A percentile compares a stretch with the other conserved stretches of the same genome.
Conservation (phyloP, 164 flowering plant species). For the Houttuynia cordata region DNA sequence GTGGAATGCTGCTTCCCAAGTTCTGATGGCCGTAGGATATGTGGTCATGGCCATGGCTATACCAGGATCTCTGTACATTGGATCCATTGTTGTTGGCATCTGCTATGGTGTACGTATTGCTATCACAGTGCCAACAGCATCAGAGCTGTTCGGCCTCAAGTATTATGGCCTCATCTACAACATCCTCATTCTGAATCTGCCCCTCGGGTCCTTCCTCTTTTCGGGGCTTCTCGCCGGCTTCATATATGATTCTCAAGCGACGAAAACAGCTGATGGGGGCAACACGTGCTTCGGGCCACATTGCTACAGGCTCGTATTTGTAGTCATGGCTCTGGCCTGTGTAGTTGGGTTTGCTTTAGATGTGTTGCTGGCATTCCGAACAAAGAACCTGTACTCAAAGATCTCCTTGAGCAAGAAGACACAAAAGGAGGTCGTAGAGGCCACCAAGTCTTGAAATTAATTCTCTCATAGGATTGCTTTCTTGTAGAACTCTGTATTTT, state of each 20-base stretch:
- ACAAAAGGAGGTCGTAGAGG: slow-evolving; percentile 3
- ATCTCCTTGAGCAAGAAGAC: slow-evolving; percentile 37
- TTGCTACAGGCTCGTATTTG: slow-evolving; percentile 66
- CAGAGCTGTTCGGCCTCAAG: slow-evolving; percentile 87
- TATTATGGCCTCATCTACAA: slow-evolving; percentile 84
- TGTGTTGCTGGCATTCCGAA: slow-evolving; percentile 41
- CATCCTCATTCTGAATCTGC: slow-evolving; percentile 71
- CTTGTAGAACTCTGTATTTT: background rate
- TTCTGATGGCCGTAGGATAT: slow-evolving; percentile 77
- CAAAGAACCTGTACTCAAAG: slow-evolving; percentile 40
- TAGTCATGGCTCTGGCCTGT: slow-evolving; percentile 65
- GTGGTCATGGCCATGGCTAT: slow-evolving; percentile 57
- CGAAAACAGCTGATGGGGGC: slow-evolving; percentile 45
- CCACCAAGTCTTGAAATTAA: slow-evolving; percentile 4
- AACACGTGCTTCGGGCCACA: slow-evolving; percentile 77
- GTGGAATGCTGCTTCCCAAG: slow-evolving; percentile 84
- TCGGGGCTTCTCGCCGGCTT: slow-evolving; percentile 83
- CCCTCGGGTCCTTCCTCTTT: slow-evolving; percentile 87
- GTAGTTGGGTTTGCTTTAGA: slow-evolving; percentile 61
- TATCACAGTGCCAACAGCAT: slow-evolving; percentile 71
- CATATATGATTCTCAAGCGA: slow-evolving; percentile 66
- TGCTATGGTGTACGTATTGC: slow-evolving; percentile 88
- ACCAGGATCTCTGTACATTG: slow-evolving; percentile 76
- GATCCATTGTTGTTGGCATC: slow-evolving; percentile 64
- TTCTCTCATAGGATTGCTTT: background rate